These are phyloP conservation scores for Amanita inopinata DNA, from an alignment of 768 basidiomycete genomes.

Conservation along the genomic window DNA sequence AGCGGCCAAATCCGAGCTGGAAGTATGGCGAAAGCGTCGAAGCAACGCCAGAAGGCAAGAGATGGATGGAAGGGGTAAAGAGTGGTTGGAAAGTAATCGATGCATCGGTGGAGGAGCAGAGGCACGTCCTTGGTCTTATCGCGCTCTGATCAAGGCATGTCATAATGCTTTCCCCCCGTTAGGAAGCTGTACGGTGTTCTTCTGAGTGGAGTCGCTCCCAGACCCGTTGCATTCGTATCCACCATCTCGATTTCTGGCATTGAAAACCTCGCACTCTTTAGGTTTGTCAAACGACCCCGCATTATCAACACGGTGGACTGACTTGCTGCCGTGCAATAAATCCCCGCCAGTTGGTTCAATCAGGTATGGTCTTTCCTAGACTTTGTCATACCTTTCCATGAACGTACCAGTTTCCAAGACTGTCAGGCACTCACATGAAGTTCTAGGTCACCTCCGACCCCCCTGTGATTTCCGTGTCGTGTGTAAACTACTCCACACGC, in stretches of 20 bases:
- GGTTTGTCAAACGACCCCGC: conserved; percentile 15
- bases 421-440: conserved; percentile 16
- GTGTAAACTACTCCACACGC: conserved; percentile 17
- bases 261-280: conserved; percentile 55
- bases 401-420: conserved; percentile 1
- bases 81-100: conserved; percentile 30
- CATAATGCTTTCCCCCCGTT: not conserved
- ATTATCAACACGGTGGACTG: not conserved
- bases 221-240: conserved; percentile 68
- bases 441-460: conserved; percentile 48
- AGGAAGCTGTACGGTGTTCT: conserved; percentile 37
- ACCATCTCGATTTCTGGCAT: conserved; percentile 40
- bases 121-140: conserved; percentile 15
- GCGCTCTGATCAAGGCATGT: not conserved
- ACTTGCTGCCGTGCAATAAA: not conserved
- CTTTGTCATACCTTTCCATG: not conserved
- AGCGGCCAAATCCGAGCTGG: conserved; percentile 31
- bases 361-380: conserved; percentile 18
- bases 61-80: conserved; percentile 35
- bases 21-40: conserved; percentile 25
- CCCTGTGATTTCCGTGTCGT: conserved; percentile 51
- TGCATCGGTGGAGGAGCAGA: conserved; percentile 22
- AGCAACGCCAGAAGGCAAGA: conserved; percentile 24
- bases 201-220: conserved; percentile 47
- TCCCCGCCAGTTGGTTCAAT: conserved; percentile 34